Percentiles rank a stretch among this genome's conserved stretches.
Conservation (phyloP, 129 eudicot genomes). For the Chrysanthemum seticuspe region DNA sequence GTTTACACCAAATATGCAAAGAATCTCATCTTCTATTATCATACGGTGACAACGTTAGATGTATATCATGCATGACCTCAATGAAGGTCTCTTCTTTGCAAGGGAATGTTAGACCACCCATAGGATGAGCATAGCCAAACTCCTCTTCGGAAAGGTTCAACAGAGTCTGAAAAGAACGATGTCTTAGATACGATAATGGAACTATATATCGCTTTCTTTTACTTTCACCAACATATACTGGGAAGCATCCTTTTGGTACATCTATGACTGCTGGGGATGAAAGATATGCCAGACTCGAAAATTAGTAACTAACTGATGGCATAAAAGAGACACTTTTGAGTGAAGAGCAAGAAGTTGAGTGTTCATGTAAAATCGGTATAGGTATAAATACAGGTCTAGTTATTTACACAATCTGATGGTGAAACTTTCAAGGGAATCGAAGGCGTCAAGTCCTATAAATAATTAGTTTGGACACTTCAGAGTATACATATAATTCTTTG, state of each 20-base stretch:
- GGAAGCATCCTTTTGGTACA: constrained; percentile 22
- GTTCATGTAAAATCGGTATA: background rate
- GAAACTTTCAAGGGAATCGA: background rate
- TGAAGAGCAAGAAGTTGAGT: constrained; percentile 2
- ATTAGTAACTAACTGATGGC: background rate
- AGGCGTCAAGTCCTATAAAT: background rate
- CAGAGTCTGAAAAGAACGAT: constrained; percentile 1
- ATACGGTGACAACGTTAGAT: background rate
- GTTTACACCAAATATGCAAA: too few species aligned
- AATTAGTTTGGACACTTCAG: background rate
- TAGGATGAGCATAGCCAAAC: constrained; percentile 16
- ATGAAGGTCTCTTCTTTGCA: too few species aligned
- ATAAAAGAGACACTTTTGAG: too few species aligned
- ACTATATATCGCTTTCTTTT: constrained; percentile 14
- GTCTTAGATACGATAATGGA: constrained; percentile 7
- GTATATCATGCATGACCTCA: too few species aligned
- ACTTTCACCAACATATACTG: constrained; percentile 29
- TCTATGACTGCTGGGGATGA: background rate
- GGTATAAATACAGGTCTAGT: constrained; percentile 20
- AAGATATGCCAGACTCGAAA: background rate
- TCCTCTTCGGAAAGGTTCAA: background rate
- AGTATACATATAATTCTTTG: background rate
- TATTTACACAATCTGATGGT: background rate
- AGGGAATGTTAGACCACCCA: background rate
- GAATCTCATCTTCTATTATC: too few species aligned